These are phyloP conservation scores for Candida schatavii DNA, from an alignment of 805 yeast genomes.

Conservation along the genomic window DNA sequence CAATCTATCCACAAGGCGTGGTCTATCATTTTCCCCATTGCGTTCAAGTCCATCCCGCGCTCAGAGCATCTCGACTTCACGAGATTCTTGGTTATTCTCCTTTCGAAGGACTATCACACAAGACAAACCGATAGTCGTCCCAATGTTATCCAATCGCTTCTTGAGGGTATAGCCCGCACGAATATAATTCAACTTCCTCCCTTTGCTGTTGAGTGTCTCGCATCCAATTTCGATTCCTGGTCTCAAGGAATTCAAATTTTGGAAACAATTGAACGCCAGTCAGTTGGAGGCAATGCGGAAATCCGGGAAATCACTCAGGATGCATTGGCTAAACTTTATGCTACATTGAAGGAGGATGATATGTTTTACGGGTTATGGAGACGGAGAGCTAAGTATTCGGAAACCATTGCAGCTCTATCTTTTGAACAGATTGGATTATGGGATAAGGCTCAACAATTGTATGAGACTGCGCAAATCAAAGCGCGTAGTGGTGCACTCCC, in stretches of 20 bases:
- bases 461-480: conserved; percentile 94
- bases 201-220: conserved; percentile 84
- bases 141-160: conserved; percentile 78
- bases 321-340: conserved; percentile 85
- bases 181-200: conserved; percentile 84
- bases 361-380: conserved; percentile 98
- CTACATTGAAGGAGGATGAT: conserved; percentile 88
- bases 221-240: conserved; percentile 88
- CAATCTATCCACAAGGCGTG: conserved; percentile 80
- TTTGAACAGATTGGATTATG: conserved; percentile 94
- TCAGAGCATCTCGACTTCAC: conserved; percentile 83
- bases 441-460: conserved; percentile 90
- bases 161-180: conserved; percentile 80
- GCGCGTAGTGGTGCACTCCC: conserved; percentile 95
- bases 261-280: conserved; percentile 61
- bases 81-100: conserved; percentile 70
- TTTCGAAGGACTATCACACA: conserved; percentile 90
- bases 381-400: conserved; percentile 89
- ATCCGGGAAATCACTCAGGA: conserved; percentile 85
- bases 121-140: conserved; percentile 84
- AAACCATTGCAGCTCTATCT: conserved; percentile 88
- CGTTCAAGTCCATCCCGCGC: conserved; percentile 68
- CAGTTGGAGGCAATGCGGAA: conserved; percentile 64
- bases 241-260: conserved; percentile 80
- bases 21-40: conserved; percentile 79